Base-by-base conservation (phyloP, 805 yeast species). In the Wickerhamomyces silvicola region DNA sequence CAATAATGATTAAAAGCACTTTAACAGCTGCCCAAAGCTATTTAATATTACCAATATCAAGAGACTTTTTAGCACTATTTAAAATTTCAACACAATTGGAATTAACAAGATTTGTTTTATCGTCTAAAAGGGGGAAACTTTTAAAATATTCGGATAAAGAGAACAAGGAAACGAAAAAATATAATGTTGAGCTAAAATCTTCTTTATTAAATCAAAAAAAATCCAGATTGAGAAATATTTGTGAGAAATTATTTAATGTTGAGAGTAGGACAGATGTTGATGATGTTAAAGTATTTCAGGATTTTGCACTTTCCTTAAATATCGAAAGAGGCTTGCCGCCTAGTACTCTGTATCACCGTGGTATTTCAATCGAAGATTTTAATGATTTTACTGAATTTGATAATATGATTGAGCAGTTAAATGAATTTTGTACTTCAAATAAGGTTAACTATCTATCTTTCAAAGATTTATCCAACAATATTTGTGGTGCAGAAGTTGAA, bases 401-500 rank as follows among this genome's bases (percentile, higher is more conserved):
- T 30, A 52, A 59, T 20, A 59, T 66, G 67, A 27, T 65, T 29
- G 50, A 46, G 4, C 71, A 66, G 27, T 37, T 63, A 15, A 24
- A 37, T 7, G 48, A 42, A 6, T 50, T 54, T 35, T 62, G 54
- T 41, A 29, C 40, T 13, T 41, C 42, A 5, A 49, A 51, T 18
- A 54, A 47, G 5, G 38, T 58, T 11, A 28, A 32, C 3, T 31
- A 27, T 10, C 22, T 21, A 1, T n/a, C 32, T 2, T 22, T 42
- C 10, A 10, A 12, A 8, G 9, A 31, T 5, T 9, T 31, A 1
- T 25, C 35, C 4, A 10, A 21, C 10, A 13, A 20, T 4, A n/a
- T 40, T 1, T 17, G 17, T 24, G 37, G 37, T 8, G 33, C 25
- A 13, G 22, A 16, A 13, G 16, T 30, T n/a, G 19, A 26, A 3